Evolutionary conservation across 164 flowering plant species (phyloP).

Genomic region (Umbilicus rupestris): DNA sequence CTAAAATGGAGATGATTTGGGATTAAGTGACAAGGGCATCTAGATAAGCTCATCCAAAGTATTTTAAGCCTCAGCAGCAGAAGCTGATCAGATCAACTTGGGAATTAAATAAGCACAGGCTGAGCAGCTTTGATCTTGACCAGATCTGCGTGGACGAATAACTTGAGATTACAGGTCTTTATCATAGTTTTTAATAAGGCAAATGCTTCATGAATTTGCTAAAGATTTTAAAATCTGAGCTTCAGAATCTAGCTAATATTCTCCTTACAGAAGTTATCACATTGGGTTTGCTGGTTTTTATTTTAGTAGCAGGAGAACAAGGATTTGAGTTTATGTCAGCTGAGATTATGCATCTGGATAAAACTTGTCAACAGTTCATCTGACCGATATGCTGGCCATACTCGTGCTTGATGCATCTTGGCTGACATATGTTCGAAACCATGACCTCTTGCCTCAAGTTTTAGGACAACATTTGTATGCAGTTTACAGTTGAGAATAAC

Average conservation of each 20-base stretch:
- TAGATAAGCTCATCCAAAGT: not conserved
- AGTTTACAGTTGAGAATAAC: no score
- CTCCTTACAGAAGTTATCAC: slow-evolving; percentile 6
- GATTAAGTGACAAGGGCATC: not conserved
- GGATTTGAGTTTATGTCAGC: slow-evolving; percentile 5
- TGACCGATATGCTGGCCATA: not conserved
- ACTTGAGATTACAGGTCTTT: not conserved
- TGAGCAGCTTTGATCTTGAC: not conserved
- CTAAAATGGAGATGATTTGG: not conserved
- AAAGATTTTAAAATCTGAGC: not conserved
- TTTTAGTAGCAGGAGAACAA: not conserved
- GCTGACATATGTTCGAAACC: no score
- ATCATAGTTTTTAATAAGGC: not conserved
- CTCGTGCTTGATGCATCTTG: not conserved
- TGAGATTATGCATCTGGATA: slow-evolving; percentile 4
- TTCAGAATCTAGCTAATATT: not conserved
- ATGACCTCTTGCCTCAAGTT: no score
- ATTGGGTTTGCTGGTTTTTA: not conserved
- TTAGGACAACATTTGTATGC: no score
- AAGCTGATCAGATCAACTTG: slow-evolving; percentile 5
- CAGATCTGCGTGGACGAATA: not conserved
- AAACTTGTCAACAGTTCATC: not conserved
- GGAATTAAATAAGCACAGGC: not conserved
- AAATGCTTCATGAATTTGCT: slow-evolving; percentile 2
- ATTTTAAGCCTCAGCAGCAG: not conserved